phyloP scores from a whole-genome alignment of 345 rosid species.

The Euphorbia pulcherrima region DNA sequence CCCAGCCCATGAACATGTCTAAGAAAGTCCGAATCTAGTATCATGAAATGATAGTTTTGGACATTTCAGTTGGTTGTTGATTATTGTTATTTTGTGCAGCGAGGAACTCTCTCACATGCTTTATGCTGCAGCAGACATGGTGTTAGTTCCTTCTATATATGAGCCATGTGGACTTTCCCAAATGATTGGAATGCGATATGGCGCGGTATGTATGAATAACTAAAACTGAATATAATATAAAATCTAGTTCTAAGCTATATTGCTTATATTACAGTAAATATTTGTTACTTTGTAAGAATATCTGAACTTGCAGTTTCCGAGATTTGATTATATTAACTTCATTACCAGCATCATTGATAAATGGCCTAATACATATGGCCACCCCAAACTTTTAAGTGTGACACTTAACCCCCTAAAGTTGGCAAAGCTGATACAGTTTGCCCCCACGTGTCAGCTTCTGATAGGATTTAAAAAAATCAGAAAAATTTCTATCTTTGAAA shows the following conservation, averaged over 20 bases:
- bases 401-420: too few species aligned
- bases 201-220: constrained; percentile 43
- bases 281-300: too few species aligned
- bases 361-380: too few species aligned
- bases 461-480: too few species aligned
- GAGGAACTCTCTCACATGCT: constrained; percentile 64
- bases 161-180: constrained; percentile 68
- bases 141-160: constrained; percentile 56
- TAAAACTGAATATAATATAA: neutral
- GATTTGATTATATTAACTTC: neutral
- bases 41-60: neutral
- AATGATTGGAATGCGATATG: constrained; percentile 62
- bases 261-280: neutral
- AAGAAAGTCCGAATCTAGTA: too few species aligned
- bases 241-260: neutral
- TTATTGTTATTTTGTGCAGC: constrained; percentile 22
- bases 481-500: too few species aligned
- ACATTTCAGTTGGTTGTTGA: constrained; percentile 1
- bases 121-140: constrained; percentile 60
- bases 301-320: neutral
- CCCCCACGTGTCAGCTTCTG: too few species aligned
- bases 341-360: neutral
- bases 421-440: too few species aligned
- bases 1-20: too few species aligned
- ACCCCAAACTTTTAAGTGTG: too few species aligned